Evolutionary conservation across 805 yeast species (phyloP).

Genomic region (Schizosaccharomyces octosporus): DNA sequence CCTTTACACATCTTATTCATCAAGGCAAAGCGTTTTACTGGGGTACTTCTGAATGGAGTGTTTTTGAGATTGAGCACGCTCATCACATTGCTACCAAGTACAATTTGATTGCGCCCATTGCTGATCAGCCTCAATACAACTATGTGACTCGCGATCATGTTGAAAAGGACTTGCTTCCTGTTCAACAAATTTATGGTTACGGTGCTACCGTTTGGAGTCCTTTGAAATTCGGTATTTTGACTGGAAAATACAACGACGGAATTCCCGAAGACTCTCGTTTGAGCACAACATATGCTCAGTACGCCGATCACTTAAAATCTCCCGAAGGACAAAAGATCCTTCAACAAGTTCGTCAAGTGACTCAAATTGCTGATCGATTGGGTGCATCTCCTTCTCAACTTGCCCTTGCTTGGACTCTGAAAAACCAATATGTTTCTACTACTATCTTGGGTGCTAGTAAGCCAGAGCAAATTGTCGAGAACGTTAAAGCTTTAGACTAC

Average conservation of each 20-base stretch:
- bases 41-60: conserved; percentile 15
- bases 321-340: conserved; percentile 10
- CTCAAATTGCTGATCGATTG: conserved; percentile 11
- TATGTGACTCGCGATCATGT: conserved; percentile 11
- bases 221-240: conserved; percentile 13
- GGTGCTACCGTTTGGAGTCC: conserved; percentile 15
- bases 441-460: conserved; percentile 13
- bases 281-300: conserved; percentile 3
- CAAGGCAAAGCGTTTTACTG: conserved; percentile 15
- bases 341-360: conserved; percentile 10
- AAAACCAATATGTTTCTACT: conserved; percentile 13
- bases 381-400: conserved; percentile 12
- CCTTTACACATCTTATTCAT: conserved; percentile 12
- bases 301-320: conserved; percentile 7
- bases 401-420: conserved; percentile 13
- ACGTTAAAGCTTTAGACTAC: conserved; percentile 13
- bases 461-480: conserved; percentile 12
- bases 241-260: conserved; percentile 14
- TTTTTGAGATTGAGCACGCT: conserved; percentile 14
- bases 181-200: conserved; percentile 12
- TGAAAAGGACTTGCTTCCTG: conserved; percentile 13
- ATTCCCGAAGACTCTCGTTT: conserved; percentile 11
- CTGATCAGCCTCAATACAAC: conserved; percentile 13
- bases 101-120: conserved; percentile 13
- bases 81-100: conserved; percentile 14